Evolutionary conservation across 2,329 filamentous ascomycete species (phyloP), one percentile per base, ranked within the genome.

Genomic region (Ascochyta rabiei): DNA sequence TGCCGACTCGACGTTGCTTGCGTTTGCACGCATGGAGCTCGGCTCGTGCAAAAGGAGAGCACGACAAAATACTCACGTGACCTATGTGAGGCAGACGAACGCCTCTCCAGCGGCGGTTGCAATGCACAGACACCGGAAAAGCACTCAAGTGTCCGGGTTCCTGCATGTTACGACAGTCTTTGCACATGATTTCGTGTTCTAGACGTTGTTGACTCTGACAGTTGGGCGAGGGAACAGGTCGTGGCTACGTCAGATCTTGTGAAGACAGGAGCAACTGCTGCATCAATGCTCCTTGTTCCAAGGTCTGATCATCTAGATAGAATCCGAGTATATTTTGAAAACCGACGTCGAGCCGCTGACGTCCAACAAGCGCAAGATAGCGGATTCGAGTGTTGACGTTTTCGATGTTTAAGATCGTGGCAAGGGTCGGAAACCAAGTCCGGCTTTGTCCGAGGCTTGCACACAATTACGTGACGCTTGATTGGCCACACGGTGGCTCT

Each of bases 351-450:
- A 15, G 19, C 7, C 16, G 18, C 13, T 23, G 19, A 21, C n/a
- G 35, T 10, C 13, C 35, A 23, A 19, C 12, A 23, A 42, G 39
- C 26, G 26, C 26, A 21, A 57, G 48, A 57, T 61, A 50, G 38
- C 31, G 39, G 39, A 48, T 15, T 15, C 28, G 46, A 54, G 51
- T 62, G 56, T 59, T 61, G 59, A 61, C 59, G 56, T 62, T 54
- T 30, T 50, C 48, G 53, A 56, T 42, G 35, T 38, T 42, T n/a
- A 18, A 40, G 44, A 52, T 57, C 48, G 56, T 57, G 53, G 59
- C 56, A 40, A 55, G 39, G 23, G 16, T 45, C 35, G 52, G 51
- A 42, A 43, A 47, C 37, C 31, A 23, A 13, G 31, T 33, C 59
- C 53, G 56, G 44, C 18, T 52, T 53, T 38, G 28, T 34, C 59